Evolutionary conservation across 176 grass and related monocot species (phyloP).

Genomic region (Eragrostis nindensis): DNA sequence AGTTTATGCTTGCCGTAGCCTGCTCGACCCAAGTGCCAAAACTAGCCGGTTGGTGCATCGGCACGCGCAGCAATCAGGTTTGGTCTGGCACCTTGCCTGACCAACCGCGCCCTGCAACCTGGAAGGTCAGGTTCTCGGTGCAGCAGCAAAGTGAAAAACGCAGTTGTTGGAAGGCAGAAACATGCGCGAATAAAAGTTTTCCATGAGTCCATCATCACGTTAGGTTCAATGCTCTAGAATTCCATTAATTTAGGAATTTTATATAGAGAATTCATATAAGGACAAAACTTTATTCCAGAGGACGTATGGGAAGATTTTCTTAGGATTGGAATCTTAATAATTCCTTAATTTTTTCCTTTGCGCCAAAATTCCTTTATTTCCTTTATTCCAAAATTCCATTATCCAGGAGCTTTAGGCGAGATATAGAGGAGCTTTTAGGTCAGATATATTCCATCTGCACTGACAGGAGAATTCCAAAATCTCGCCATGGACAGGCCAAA

Average conservation of each 20-base stretch:
- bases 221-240: too few relatives aligned
- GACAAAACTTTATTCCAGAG: not conserved
- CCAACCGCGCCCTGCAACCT: not conserved
- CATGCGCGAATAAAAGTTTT: not conserved
- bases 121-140: conserved; percentile 14
- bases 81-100: conserved; percentile 35
- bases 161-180: not conserved
- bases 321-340: not conserved
- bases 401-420: not conserved
- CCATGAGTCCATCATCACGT: not conserved
- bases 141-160: not conserved
- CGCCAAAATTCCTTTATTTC: not conserved
- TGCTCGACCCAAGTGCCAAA: conserved; percentile 49
- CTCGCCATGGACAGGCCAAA: not conserved
- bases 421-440: not conserved
- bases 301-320: not conserved
- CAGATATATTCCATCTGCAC: conserved; percentile 19
- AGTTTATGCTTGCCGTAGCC: conserved; percentile 39
- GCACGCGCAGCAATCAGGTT: conserved; percentile 11
- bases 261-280: not conserved
- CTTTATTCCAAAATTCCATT: conserved; percentile 1
- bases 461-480: not conserved
- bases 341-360: not conserved
- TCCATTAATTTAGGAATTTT: too few relatives aligned
- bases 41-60: conserved; percentile 13